Evolutionary conservation across 106 monocot genomes (phyloP), one percentile per base, ranked within the genome.

Genomic region (Cymbidium sinense): DNA sequence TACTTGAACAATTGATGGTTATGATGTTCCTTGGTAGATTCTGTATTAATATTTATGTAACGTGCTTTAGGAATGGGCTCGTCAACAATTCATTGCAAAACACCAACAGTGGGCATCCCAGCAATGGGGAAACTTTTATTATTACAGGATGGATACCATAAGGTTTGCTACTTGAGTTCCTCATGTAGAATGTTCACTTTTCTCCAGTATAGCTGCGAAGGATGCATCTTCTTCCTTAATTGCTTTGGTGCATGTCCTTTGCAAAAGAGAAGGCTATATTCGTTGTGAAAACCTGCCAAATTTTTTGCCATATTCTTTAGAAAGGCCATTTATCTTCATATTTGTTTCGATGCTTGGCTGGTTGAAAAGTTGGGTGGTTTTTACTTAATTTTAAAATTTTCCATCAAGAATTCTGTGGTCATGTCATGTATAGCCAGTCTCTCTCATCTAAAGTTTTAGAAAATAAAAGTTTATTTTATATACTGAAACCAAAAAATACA

Each of bases 51-150:
- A 36, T 39, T 37, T 67, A 67, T 67, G 3, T 25, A 39, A 35
- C 39, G 21, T 64, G 21, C 43, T 50, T 73, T 80, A 98, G 96
- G 94, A 94, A 39, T 98, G 93, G 96, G 96, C 94, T 77, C 86
- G 88, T 69, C 80, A 86, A 64, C 89, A 82, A 39, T 98, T 92
- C 76, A 77, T 87, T 43, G 74, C 85, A 37, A 94, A 98, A 76
- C 94, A 98, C 82, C 93, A 98, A 75, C 96, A 98, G 70, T 94
- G 96, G 94, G 86, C 91, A 81, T 90, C 93, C 18, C 94, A 98
- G 58, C 89, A 93, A 77, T 98, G 96, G 96, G 96, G 94, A 70
- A 98, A 98, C 82, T 98, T 98, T 81, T 94, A 88, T 78, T 98
- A 94, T 78, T 94, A 92, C 83, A 87, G 89, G 70, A 98, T 98